Conservation (phyloP, 1,284 basidiomycete genomes). For the Malassezia yamatoensis region DNA sequence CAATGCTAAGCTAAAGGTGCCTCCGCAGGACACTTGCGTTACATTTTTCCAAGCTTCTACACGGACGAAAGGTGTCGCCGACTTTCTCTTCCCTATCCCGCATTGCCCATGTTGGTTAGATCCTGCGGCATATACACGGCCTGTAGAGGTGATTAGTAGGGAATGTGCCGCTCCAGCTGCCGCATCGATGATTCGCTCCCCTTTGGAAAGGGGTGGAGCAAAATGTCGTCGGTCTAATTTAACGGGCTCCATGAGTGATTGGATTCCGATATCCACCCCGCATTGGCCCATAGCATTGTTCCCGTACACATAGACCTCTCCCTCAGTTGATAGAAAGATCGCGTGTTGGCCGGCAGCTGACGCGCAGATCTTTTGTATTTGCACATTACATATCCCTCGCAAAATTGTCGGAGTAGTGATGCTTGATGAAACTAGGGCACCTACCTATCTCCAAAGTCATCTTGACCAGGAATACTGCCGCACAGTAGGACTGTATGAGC, state of each 20-base stretch:
- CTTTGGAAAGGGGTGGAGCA: constrained; percentile 53
- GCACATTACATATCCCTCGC: constrained; percentile 69
- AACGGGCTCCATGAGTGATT: neutral
- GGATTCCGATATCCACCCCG: constrained; percentile 23
- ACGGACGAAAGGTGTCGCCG: constrained; percentile 50
- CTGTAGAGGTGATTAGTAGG: constrained; percentile 68
- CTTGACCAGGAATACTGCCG: constrained; percentile 7
- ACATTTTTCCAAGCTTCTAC: constrained; percentile 55
- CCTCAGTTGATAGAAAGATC: constrained; percentile 51
- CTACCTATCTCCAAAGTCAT: neutral
- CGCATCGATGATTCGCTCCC: constrained; percentile 63
- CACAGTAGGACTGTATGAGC: constrained; percentile 5
- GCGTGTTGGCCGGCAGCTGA: constrained; percentile 31
- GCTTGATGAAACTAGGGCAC: neutral
- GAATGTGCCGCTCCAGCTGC: constrained; percentile 73
- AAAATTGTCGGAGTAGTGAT: constrained; percentile 75
- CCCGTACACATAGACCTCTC: constrained; percentile 75
- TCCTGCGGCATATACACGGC: constrained; percentile 72
- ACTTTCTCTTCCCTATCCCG: constrained; percentile 23
- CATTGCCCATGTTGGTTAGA: constrained; percentile 69
- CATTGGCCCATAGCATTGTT: constrained; percentile 56
- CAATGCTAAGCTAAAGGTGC: constrained; percentile 71
- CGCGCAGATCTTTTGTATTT: constrained; percentile 26
- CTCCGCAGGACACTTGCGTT: constrained; percentile 65
- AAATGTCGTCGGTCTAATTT: constrained; percentile 29